Evolutionary conservation across 169 alveolate species (phyloP).

Genomic region (Eimeria acervulina): DNA sequence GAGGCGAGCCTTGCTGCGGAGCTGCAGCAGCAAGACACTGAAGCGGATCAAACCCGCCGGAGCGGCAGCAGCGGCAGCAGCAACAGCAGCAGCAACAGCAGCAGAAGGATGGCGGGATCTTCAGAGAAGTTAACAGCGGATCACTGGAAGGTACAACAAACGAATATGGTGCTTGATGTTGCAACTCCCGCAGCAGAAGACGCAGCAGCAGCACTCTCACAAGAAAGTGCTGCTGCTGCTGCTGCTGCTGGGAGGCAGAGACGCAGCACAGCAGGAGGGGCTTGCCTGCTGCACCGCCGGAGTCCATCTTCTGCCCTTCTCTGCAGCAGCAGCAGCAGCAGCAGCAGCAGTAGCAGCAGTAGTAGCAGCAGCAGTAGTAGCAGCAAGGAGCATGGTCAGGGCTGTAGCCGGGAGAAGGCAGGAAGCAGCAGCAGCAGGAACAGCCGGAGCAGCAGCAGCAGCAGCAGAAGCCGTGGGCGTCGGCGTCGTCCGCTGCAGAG

Average conservation of each 20-base stretch:
- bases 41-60: not conserved
- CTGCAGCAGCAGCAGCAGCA: conserved; percentile 47
- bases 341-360: conserved; percentile 35
- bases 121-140: not conserved
- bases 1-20: not conserved
- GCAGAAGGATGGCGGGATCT: too few relatives aligned
- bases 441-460: too few relatives aligned
- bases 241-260: not conserved
- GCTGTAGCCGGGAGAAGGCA: too few relatives aligned
- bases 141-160: conserved; percentile 12
- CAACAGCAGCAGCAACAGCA: not conserved
- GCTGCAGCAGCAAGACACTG: not conserved
- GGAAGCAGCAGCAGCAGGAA: too few relatives aligned
- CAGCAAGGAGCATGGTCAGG: not conserved
- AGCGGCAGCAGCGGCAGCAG: not conserved
- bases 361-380: conserved; percentile 21
- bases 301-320: not conserved
- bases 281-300: not conserved
- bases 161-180: not conserved
- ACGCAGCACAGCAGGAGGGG: not conserved
- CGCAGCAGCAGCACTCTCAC: not conserved
- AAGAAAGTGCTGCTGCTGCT: not conserved
- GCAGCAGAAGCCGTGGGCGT: too few relatives aligned
- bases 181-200: not conserved
- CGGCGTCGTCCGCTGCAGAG: conserved; percentile 10